Conservation (phyloP, 106 monocot species). For the Platanthera guangdongensis region DNA sequence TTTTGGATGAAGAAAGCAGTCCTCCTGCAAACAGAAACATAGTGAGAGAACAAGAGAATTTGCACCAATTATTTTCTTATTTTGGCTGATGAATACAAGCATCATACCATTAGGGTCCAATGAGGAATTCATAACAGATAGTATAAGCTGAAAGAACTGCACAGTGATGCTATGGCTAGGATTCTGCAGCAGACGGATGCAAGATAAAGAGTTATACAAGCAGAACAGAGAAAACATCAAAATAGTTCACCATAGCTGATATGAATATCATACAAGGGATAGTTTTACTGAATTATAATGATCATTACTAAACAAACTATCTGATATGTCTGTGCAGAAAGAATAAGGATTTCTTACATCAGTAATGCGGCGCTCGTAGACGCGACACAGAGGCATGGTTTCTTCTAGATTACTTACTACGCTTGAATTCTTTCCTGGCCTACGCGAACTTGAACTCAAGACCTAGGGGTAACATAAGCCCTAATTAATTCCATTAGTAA, state of each 20-base stretch:
- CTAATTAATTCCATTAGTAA: no score
- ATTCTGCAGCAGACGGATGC: conserved; percentile 34
- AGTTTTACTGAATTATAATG: no score
- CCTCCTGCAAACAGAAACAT: conserved; percentile 30
- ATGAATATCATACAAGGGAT: background rate
- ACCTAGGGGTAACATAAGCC: no score
- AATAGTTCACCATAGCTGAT: background rate
- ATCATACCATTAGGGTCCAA: conserved; percentile 45
- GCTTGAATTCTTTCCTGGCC: no score
- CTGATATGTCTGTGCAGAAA: no score
- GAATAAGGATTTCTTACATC: no score
- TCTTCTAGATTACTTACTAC: no score
- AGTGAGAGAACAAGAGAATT: background rate
- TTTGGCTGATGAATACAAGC: background rate
- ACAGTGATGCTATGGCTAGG: conserved; percentile 36
- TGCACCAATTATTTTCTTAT: background rate
- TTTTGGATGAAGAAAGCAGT: conserved; percentile 40
- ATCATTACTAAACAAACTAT: no score
- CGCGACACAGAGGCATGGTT: no score
- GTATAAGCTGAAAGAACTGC: conserved; percentile 65
- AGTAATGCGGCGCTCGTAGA: no score
- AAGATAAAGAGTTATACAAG: background rate
- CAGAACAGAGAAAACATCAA: background rate
- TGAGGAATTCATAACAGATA: conserved; percentile 53
- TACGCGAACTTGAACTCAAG: no score